These are phyloP conservation scores for Phialemonium atrogriseum DNA, from an alignment of 2,329 filamentous ascomycete genomes.

Conservation along the genomic window DNA sequence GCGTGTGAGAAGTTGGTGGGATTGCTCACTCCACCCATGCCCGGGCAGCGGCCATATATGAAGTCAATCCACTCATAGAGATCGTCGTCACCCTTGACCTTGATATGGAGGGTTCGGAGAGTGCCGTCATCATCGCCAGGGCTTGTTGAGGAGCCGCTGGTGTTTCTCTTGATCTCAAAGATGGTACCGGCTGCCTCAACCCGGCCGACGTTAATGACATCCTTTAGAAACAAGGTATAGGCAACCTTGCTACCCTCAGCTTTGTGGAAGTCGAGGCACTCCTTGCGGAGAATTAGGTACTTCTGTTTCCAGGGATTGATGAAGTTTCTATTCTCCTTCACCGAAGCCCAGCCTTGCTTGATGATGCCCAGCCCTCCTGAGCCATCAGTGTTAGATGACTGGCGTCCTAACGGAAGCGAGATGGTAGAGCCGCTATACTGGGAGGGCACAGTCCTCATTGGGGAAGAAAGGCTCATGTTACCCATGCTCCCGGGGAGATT, in stretches of 20 bases:
- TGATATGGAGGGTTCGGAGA: conserved; percentile 79
- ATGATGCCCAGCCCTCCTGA: conserved; percentile 63
- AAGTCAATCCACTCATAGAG: conserved; percentile 99
- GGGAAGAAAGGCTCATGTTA: conserved; percentile 62
- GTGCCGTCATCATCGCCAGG: conserved; percentile 72
- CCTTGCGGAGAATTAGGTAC: conserved; percentile 85
- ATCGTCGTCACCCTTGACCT: conserved; percentile 91
- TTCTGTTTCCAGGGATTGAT: conserved; percentile 85
- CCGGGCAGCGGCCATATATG: conserved; percentile 92
- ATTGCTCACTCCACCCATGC: conserved; percentile 97
- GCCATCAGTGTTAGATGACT: conserved; percentile 51
- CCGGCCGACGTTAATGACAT: conserved; percentile 82
- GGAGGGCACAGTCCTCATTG: conserved; percentile 57
- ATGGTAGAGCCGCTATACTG: conserved; percentile 63
- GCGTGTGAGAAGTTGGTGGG: conserved; percentile 97
- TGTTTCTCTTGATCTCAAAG: conserved; percentile 80
- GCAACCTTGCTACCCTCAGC: conserved; percentile 78
- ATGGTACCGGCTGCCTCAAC: conserved; percentile 88
- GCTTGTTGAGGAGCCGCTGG: conserved; percentile 60
- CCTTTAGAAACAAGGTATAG: conserved; percentile 76
- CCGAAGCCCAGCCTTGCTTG: conserved; percentile 74
- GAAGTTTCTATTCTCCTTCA: conserved; percentile 86
- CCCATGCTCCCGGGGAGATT: conserved; percentile 72
- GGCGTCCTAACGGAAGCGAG: conserved; percentile 59
- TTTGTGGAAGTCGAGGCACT: conserved; percentile 91